Evolutionary conservation across 768 basidiomycete species (phyloP).

Genomic region (Floccularia luteovirens): DNA sequence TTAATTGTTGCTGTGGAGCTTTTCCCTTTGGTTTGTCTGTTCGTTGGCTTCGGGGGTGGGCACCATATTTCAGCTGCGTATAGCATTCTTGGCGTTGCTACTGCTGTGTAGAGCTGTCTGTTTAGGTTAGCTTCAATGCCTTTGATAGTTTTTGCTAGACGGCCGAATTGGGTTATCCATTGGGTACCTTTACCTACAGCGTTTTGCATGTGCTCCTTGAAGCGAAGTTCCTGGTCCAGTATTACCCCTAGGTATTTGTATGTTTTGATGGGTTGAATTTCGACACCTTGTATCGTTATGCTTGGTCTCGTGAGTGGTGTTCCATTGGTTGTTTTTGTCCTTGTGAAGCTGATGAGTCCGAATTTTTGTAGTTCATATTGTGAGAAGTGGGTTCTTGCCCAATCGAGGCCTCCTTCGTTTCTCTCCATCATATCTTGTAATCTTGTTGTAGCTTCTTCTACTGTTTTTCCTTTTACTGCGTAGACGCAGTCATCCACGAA

Average conservation of each 20-base stretch:
- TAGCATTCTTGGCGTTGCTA: conserved; percentile 11
- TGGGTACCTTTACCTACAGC: neutral
- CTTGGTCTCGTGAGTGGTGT: conserved; percentile 2
- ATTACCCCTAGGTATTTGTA: conserved; percentile 12
- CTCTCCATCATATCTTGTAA: conserved; percentile 18
- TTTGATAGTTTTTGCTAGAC: neutral
- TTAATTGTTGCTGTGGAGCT: neutral
- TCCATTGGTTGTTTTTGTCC: neutral
- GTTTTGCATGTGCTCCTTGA: neutral
- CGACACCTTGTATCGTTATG: conserved; percentile 1
- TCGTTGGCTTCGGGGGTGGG: conserved; percentile 6
- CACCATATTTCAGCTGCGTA: conserved; percentile 15
- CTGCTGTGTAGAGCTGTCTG: conserved; percentile 11
- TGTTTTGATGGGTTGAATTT: neutral
- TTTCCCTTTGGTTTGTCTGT: conserved; percentile 4
- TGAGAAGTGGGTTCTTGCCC: conserved; percentile 18
- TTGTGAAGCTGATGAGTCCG: conserved; percentile 16
- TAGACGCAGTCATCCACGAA: conserved; percentile 22
- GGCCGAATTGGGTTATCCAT: neutral
- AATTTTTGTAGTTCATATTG: conserved; percentile 22
- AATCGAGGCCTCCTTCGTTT: conserved; percentile 13
- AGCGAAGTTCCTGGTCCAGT: neutral
- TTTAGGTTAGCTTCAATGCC: conserved; percentile 8
- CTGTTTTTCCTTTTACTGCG: conserved; percentile 13
- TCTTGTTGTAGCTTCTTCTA: conserved; percentile 12